Evolutionary conservation across 2,329 filamentous ascomycete species (phyloP), one percentile per base, ranked within the genome.

Genomic region (Albifimbria verrucaria): DNA sequence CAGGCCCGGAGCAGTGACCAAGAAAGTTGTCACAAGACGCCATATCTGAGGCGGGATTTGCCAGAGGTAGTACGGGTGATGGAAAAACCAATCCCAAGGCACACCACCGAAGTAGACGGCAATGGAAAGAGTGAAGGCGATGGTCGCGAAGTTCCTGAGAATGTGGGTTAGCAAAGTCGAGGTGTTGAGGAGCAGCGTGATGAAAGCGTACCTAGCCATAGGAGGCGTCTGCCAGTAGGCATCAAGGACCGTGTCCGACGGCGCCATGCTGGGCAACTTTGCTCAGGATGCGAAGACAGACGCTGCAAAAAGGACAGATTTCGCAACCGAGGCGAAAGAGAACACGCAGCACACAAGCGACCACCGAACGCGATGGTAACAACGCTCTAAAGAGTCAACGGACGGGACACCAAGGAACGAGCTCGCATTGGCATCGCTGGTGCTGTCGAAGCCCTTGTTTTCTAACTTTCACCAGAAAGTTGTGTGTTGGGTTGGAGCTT

Each of bases 121-220:
- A 41, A 83, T 66, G 18, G 88, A 90, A 45, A 86, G 75, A 52
- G 77, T 65, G 57, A 89, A 78, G 49, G 85, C 78, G 52, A 79
- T 74, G 56, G 84, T 81, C 64, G 85, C 83, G 55, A 90, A 72
- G 55, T 84, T 89, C 74, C 88, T 91, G 69, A n/a, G 42, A 21
- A 32, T 21, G n/a, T 32, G 11, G 9, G 62, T 70, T 58, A 66
- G 62, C 21, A 52, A 26, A 42, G 6, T 21, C 42, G 22, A 17
- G 5, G 23, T 23, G 20, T 45, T 36, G 44, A 41, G 20, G n/a
- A 24, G 12, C 1, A 12, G 10, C 7, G 25, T 17, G 41, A 22
- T 12, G 22, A 20, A 17, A 20, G 53, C 72, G 64, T 67, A 77
- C 74, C 74, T 72, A 56, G 74, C 64, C 55, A 77, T 63, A 48